A percentile compares a stretch with the other conserved stretches of the same genome.
phyloP scores from a whole-genome alignment of 768 basidiomycete species.

The Collybiopsis confluens region DNA sequence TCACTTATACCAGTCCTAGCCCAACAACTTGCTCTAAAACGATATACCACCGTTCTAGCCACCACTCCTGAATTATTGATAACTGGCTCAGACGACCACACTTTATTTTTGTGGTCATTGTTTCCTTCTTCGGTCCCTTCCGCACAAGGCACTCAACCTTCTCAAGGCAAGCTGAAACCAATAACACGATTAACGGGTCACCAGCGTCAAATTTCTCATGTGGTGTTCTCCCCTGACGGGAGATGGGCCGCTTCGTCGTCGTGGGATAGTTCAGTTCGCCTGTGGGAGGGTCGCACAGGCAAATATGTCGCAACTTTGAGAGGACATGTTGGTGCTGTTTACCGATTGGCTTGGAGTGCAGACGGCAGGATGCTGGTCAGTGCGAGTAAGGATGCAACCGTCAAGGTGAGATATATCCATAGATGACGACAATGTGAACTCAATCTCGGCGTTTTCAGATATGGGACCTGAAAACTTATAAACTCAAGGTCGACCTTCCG shows the following conservation, averaged over 20 bases:
- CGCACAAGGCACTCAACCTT: slow-evolving; percentile 17
- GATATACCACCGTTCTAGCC: slow-evolving; percentile 70
- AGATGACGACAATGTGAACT: neutral
- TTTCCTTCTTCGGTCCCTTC: slow-evolving; percentile 46
- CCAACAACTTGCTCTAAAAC: slow-evolving; percentile 66
- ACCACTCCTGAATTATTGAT: slow-evolving; percentile 79
- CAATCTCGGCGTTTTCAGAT: slow-evolving; percentile 43
- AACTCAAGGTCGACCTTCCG: slow-evolving; percentile 89
- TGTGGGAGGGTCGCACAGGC: slow-evolving; percentile 84
- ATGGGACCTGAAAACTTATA: slow-evolving; percentile 96
- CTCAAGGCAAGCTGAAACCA: slow-evolving; percentile 57
- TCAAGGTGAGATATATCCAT: slow-evolving; percentile 61
- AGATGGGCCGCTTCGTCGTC: slow-evolving; percentile 87
- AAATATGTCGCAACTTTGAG: slow-evolving; percentile 89
- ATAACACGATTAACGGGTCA: slow-evolving; percentile 85
- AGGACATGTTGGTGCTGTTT: slow-evolving; percentile 93
- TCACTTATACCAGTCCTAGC: slow-evolving; percentile 38
- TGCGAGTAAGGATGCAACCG: slow-evolving; percentile 92
- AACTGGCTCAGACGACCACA: slow-evolving; percentile 97
- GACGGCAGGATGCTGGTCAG: slow-evolving; percentile 90
- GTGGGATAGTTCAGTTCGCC: slow-evolving; percentile 85
- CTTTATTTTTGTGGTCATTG: slow-evolving; percentile 91
- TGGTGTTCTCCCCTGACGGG: slow-evolving; percentile 93
- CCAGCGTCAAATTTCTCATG: slow-evolving; percentile 91
- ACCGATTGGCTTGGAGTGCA: slow-evolving; percentile 91